Percentiles rank a stretch among this genome's conserved stretches.
phyloP scores from a whole-genome alignment of 257 asterid genomes.

The Gardenia jasminoides region DNA sequence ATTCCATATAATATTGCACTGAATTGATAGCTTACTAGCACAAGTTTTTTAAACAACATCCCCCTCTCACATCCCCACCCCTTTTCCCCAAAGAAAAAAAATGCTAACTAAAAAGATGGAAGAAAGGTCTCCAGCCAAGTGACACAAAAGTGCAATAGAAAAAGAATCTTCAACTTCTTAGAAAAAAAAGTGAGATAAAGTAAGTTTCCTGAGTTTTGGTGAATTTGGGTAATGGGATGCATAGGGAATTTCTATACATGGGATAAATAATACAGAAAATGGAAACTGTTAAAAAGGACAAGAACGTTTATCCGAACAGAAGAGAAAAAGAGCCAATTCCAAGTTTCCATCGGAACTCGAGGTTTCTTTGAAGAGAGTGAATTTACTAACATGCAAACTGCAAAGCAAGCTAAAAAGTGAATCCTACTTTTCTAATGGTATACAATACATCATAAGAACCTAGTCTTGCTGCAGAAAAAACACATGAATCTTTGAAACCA shows the following conservation, averaged over 20 bases:
- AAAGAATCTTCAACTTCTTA: neutral
- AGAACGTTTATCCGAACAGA: slow-evolving; percentile 21
- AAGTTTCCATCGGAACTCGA: slow-evolving; percentile 8
- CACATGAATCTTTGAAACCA: neutral
- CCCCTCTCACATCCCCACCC: no score
- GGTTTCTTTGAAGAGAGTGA: slow-evolving; percentile 9
- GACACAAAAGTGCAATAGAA: neutral
- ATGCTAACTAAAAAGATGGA: neutral
- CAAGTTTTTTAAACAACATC: no score
- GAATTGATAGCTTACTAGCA: neutral
- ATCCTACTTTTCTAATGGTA: neutral
- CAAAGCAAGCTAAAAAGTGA: neutral
- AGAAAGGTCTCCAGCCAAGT: neutral
- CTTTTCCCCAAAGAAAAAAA: neutral
- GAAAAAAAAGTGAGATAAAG: neutral
- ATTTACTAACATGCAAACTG: neutral
- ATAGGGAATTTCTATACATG: neutral
- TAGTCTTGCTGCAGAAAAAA: neutral
- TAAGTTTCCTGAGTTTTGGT: neutral
- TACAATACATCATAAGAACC: neutral
- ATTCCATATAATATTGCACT: neutral
- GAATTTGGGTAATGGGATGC: neutral
- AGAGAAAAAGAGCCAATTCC: slow-evolving; percentile 10
- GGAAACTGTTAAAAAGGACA: slow-evolving; percentile 8
- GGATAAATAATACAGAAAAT: neutral